Conservation (phyloP, 169 alveolate genomes). For the Cryptosporidium felis region DNA sequence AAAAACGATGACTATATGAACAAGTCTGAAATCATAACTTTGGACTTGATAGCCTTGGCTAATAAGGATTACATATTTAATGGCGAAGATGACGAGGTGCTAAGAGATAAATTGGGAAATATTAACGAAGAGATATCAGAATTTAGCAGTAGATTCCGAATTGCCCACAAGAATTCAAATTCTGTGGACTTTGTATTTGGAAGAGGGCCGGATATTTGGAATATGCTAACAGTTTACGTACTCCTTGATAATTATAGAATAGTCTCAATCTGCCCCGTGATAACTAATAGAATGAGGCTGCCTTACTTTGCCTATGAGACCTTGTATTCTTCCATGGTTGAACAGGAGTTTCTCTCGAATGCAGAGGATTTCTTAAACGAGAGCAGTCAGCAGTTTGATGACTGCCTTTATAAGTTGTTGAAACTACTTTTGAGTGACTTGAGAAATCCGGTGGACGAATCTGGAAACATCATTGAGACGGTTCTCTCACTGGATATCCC, state of each 20-base stretch:
- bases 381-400: not conserved
- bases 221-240: conserved; percentile 7
- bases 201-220: conserved; percentile 68
- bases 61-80: not conserved
- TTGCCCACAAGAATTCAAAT: not conserved
- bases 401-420: not conserved
- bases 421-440: not conserved
- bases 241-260: conserved; percentile 7
- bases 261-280: conserved; percentile 10
- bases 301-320: conserved; percentile 48
- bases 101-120: not conserved
- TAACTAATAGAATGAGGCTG: conserved; percentile 21
- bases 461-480: conserved; percentile 22
- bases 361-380: not conserved
- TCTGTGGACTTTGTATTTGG: conserved; percentile 50
- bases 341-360: conserved; percentile 31
- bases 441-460: conserved; percentile 33
- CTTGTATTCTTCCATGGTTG: conserved; percentile 18
- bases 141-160: not conserved
- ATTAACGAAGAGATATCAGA: not conserved
- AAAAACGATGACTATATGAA: not conserved
- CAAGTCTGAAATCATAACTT: not conserved
- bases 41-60: not conserved
- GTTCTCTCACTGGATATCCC: not conserved
- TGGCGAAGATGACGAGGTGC: not conserved